phyloP scores from a whole-genome alignment of 192 early-diverging fungal species.

The Backusella australiensis region DNA sequence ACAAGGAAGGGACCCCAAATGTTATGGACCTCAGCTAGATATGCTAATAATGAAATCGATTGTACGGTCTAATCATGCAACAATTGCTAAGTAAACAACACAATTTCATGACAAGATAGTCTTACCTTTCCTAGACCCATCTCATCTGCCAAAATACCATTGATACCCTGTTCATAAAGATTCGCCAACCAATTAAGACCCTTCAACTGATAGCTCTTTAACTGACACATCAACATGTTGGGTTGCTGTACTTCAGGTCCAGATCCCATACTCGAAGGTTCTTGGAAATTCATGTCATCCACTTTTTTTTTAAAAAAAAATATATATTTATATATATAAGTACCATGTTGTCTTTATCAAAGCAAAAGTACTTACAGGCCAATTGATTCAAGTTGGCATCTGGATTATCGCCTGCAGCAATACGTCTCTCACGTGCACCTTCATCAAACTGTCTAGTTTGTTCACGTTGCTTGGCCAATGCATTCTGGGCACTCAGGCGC shows the following conservation, averaged over 20 bases:
- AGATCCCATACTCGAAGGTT: slow-evolving; percentile 67
- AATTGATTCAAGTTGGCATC: slow-evolving; percentile 42
- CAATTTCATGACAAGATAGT: not conserved
- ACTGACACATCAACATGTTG: slow-evolving; percentile 80
- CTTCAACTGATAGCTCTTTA: slow-evolving; percentile 81
- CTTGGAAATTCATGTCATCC: slow-evolving; percentile 86
- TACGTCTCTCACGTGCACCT: slow-evolving; percentile 35
- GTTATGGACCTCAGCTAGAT: slow-evolving; percentile 80
- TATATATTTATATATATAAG: not conserved
- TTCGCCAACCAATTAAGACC: slow-evolving; percentile 85
- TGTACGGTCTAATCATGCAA: slow-evolving; percentile 71
- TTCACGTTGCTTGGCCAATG: slow-evolving; percentile 66
- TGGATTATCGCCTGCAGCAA: slow-evolving; percentile 30
- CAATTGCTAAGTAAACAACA: not conserved
- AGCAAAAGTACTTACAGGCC: slow-evolving; percentile 39
- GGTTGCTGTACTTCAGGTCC: slow-evolving; percentile 79
- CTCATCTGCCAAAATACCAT: slow-evolving; percentile 88
- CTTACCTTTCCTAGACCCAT: slow-evolving; percentile 57
- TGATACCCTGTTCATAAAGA: slow-evolving; percentile 88
- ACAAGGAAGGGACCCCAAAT: slow-evolving; percentile 94
- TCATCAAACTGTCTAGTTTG: slow-evolving; percentile 72
- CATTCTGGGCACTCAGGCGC: slow-evolving; percentile 70
- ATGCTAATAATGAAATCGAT: slow-evolving; percentile 86
- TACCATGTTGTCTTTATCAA: not conserved
- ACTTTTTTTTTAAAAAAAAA: slow-evolving; percentile 29